Base-by-base conservation (phyloP, 352 stramenopile species). In the Phytophthora sojae region DNA sequence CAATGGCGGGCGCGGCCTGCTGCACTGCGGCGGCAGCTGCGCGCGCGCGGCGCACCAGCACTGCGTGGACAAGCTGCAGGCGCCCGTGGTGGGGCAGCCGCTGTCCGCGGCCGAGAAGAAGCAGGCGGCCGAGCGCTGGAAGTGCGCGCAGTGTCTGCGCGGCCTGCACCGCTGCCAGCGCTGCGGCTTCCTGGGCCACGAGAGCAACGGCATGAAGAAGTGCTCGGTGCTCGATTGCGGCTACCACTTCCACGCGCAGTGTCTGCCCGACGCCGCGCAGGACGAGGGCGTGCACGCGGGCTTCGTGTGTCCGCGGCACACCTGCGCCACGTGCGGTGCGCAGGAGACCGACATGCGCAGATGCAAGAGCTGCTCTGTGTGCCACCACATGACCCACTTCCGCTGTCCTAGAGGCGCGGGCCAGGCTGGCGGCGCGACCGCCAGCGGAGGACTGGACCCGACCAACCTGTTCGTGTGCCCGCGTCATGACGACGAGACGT, bases 151-250 rank as follows among this genome's bases (percentile, higher is more conserved):
- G 47, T 95, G 88, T 58, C 61, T 71, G 32, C 81, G 88, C 11
- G 74, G 69, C 0, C 52, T 95, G 17, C 85, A 93, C 59, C 63
- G 69, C 30, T 95, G 88, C 55, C 72, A 81, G 37, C n/a, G 73
- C 17, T 95, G 88, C 61, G 88, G 85, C 25, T 92, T 93, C 42
- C 57, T 95, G n/a, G 88, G 86, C 57, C 76, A 91, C 63, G 78
- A 86, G 45, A 63, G 60, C 53, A 74, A 88, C 32, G 78, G 86
- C 44, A 76, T 92, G 54, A 50, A 76, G 9, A 75, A 70, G 25
- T 95, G 88, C 61, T 69, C 73, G 2, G 63, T 93, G 12, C 12
- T 71, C 2, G 71, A 89, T 53, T 95, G 88, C 35, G 85, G 86
- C 12, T 81, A 79, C 45, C 88, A 83, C 51, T 91, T 88, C 69